Evolutionary conservation across 768 basidiomycete genomes (phyloP).

Genomic region (Plicaturopsis crispa): DNA sequence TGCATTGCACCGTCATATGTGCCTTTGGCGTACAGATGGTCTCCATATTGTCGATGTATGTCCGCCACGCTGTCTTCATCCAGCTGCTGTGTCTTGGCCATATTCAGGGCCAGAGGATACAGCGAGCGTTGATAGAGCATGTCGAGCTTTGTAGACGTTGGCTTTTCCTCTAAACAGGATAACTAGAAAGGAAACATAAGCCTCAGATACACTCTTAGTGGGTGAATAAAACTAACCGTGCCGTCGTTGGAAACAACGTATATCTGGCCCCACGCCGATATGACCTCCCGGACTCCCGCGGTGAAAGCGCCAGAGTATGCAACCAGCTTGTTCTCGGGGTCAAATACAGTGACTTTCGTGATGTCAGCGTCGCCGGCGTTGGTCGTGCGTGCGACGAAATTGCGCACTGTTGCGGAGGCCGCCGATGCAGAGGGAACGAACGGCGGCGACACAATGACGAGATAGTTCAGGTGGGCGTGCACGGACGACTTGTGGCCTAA

Average conservation of each 20-base stretch:
- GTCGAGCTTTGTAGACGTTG: constrained; percentile 79
- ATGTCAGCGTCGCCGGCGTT: constrained; percentile 48
- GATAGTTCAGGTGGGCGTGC: constrained; percentile 71
- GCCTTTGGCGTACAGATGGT: constrained; percentile 83
- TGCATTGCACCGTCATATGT: constrained; percentile 93
- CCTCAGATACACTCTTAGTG: not conserved
- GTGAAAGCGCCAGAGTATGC: constrained; percentile 78
- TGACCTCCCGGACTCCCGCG: constrained; percentile 75
- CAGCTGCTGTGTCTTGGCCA: constrained; percentile 75
- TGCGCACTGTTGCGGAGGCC: constrained; percentile 68
- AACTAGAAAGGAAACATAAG: constrained; percentile 32
- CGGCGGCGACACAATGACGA: constrained; percentile 86
- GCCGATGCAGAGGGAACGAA: constrained; percentile 60
- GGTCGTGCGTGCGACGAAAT: constrained; percentile 49
- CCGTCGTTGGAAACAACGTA: constrained; percentile 78
- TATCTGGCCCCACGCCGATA: constrained; percentile 76
- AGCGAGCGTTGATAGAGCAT: constrained; percentile 74
- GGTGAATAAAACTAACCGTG: constrained; percentile 37
- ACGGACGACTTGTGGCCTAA: constrained; percentile 79
- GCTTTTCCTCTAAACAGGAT: constrained; percentile 63
- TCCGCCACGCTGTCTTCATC: constrained; percentile 74
- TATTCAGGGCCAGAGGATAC: constrained; percentile 73
- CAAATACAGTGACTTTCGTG: constrained; percentile 79
- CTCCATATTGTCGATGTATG: constrained; percentile 85
- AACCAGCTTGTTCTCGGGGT: constrained; percentile 86